Evolutionary conservation across 306 rosid species (phyloP).

Genomic region (Hippophae tibetana): DNA sequence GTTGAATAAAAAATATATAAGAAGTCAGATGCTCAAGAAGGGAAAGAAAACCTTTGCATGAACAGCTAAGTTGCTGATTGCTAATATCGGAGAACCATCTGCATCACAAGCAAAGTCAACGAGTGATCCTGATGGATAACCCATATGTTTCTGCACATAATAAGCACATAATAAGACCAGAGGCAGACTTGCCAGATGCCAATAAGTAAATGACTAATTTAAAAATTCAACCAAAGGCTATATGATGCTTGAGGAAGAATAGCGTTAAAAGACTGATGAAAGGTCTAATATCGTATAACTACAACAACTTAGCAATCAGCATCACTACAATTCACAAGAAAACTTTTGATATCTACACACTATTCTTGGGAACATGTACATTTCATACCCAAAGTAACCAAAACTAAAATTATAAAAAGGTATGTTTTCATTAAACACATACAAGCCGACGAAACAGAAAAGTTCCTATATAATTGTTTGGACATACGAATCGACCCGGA

Average conservation of each 20-base stretch:
- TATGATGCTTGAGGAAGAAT: constrained; percentile 8
- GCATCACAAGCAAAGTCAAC: constrained; percentile 84
- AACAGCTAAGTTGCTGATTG: constrained; percentile 76
- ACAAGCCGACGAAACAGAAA: too few species aligned
- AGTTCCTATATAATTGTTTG: too few species aligned
- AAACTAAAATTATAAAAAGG: too few species aligned
- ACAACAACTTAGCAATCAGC: too few species aligned
- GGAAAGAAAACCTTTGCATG: constrained; percentile 50
- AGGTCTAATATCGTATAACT: too few species aligned
- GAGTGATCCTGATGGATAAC: constrained; percentile 88
- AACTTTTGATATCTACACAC: too few species aligned
- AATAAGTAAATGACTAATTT: too few species aligned
- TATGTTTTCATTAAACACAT: too few species aligned
- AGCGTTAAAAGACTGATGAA: neutral
- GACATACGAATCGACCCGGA: too few species aligned
- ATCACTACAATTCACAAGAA: too few species aligned
- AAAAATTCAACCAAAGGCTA: constrained; percentile 6
- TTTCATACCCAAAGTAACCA: too few species aligned
- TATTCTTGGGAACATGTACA: too few species aligned
- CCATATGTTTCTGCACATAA: constrained; percentile 52
- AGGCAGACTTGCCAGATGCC: constrained; percentile 6
- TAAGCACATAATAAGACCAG: constrained; percentile 15
- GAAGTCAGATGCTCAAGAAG: neutral
- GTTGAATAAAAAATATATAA: neutral
- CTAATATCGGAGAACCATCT: constrained; percentile 79